A percentile compares a stretch with the other conserved stretches of the same genome.
These are phyloP conservation scores for Leccinum pellstonianum DNA, from an alignment of 768 basidiomycete genomes.

Conservation along the genomic window DNA sequence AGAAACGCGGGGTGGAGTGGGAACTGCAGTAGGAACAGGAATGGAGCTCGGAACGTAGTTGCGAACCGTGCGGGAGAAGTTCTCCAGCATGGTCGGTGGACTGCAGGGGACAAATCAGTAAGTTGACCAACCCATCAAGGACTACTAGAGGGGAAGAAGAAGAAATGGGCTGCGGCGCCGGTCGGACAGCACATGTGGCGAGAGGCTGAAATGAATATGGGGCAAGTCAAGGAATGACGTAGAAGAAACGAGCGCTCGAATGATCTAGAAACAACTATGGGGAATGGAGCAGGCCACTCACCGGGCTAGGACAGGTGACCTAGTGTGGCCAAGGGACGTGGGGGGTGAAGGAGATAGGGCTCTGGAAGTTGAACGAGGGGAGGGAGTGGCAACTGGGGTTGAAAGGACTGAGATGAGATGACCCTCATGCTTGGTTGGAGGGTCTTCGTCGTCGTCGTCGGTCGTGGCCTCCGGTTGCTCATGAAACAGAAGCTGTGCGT, in stretches of 20 bases:
- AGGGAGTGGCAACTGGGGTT: conserved; percentile 10
- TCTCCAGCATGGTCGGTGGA: conserved; percentile 50
- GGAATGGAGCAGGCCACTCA: conserved; percentile 16
- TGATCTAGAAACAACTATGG: conserved; percentile 4
- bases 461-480: conserved; percentile 10
- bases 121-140: neutral
- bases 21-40: conserved; percentile 45
- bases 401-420: conserved; percentile 17
- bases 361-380: conserved; percentile 12
- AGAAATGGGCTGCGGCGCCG: neutral
- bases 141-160: neutral
- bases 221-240: conserved; percentile 12
- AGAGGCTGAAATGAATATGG: conserved; percentile 15
- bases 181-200: conserved; percentile 22
- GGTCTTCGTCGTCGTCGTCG: conserved; percentile 26
- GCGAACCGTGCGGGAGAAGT: conserved; percentile 51
- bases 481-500: conserved; percentile 11
- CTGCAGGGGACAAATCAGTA: conserved; percentile 30
- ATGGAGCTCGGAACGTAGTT: conserved; percentile 55
- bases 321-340: conserved; percentile 24
- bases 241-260: conserved; percentile 1
- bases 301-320: conserved; percentile 33
- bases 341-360: conserved; percentile 17
- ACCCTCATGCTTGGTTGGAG: conserved; percentile 30
- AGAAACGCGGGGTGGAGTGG: conserved; percentile 50